Evolutionary conservation across 78 protist genomes (phyloP), one percentile per base, ranked within the genome.

Genomic region (Diacronema lutheri): DNA sequence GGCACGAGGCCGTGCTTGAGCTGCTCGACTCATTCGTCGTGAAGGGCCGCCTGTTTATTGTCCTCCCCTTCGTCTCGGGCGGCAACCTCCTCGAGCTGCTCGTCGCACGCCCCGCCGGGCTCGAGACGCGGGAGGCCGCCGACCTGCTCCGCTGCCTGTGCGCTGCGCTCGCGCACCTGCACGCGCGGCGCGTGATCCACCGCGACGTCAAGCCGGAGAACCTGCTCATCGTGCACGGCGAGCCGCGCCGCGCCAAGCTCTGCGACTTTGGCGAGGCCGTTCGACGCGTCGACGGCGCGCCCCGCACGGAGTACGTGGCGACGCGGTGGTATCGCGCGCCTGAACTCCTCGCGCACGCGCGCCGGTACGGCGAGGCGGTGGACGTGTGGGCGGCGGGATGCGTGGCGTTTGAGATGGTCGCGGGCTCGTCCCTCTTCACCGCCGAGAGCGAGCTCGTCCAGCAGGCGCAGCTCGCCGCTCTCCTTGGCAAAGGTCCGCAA

Each of bases 331-430:
- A 87, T 58, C 89, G 91, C 33, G 81, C 89, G 25, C 91, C 93
- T 1, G 93, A 91, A 58, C 91, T 91, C 31, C 90, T 91, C 9
- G 78, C 69, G 12, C 83, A 85, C 19, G 93, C 81, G 56, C 66
- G 71, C 0, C 79, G 50, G 69, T 76, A 78, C 78, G 83, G 90
- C 9, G 23, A 11, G 41, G 46, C 71, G 13, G 94, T 89, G 21
- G 95, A 92, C 72, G 50, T 92, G 16, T 92, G 95, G 95, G 92
- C 95, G 26, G 62, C 83, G 16, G 95, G 88, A 29, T 90, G 93
- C 65, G 40, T 93, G 58, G 58, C 90, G 12, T 64, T 86, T 1
- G 94, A 92, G 66, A 56, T 92, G 73, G 23, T 40, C 16, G 40
- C 46, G 29, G 94, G 94, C 16, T 26, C 79, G 20, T 92, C 94